phyloP scores from a whole-genome alignment of 2,329 filamentous ascomycete genomes.

The Elsinoe australis region DNA sequence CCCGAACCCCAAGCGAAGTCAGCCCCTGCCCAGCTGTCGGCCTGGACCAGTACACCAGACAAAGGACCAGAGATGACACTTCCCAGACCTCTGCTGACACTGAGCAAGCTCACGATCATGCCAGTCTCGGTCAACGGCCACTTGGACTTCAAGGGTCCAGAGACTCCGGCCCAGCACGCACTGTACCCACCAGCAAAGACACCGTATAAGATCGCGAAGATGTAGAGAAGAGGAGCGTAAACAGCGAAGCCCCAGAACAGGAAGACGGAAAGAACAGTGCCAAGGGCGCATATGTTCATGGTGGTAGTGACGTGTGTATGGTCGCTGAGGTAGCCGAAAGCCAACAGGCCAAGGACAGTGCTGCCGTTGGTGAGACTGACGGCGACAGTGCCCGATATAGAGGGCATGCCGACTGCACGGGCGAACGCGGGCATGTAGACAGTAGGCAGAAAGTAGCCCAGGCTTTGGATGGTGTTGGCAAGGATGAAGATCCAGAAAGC shows the following conservation, averaged over 20 bases:
- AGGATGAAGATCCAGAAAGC: constrained; percentile 40
- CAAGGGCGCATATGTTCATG: constrained; percentile 33
- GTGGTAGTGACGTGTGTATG: constrained; percentile 34
- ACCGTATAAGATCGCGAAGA: constrained; percentile 39
- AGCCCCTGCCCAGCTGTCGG: constrained; percentile 31
- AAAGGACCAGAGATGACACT: constrained; percentile 46
- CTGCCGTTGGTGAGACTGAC: constrained; percentile 36
- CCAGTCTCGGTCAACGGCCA: constrained; percentile 35
- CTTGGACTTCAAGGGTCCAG: constrained; percentile 22
- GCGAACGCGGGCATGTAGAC: constrained; percentile 39
- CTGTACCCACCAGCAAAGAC: constrained; percentile 36
- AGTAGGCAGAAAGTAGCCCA: constrained; percentile 39
- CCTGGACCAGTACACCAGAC: constrained; percentile 40
- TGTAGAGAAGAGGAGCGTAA: constrained; percentile 34
- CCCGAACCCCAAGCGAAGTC: constrained; percentile 37
- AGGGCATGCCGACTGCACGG: constrained; percentile 31
- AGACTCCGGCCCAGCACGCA: constrained; percentile 30
- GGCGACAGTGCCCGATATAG: constrained; percentile 31
- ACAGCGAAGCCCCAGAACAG: constrained; percentile 43
- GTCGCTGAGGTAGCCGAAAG: constrained; percentile 35
- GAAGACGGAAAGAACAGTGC: constrained; percentile 33
- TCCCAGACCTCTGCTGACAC: constrained; percentile 45
- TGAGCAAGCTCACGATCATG: constrained; percentile 43
- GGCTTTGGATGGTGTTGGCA: constrained; percentile 35
- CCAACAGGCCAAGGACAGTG: constrained; percentile 32